These are phyloP conservation scores for Blechomonas ayalai DNA, from an alignment of 208 protist species.

Conservation along the genomic window DNA sequence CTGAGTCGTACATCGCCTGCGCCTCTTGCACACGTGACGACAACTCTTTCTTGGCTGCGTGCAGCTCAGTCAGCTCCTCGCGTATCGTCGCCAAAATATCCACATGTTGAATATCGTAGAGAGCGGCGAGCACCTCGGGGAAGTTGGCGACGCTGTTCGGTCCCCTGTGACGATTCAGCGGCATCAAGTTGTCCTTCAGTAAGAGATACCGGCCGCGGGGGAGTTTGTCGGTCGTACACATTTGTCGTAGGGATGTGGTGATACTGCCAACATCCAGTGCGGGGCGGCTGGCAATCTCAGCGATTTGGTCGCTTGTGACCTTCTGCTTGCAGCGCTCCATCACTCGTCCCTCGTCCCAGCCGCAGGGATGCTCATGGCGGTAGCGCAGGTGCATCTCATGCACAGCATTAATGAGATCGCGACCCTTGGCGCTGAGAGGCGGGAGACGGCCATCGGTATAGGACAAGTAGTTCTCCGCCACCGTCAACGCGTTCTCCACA, in stretches of 20 bases:
- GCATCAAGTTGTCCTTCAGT: conserved; percentile 47
- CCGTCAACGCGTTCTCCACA: conserved; percentile 49
- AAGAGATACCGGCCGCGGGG: conserved; percentile 55
- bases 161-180: conserved; percentile 39
- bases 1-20: conserved; percentile 31
- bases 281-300: conserved; percentile 28
- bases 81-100: conserved; percentile 48
- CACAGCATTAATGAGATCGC: conserved; percentile 16
- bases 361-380: conserved; percentile 52
- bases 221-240: conserved; percentile 31
- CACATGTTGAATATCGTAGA: conserved; percentile 69
- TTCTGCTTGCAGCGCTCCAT: conserved; percentile 59
- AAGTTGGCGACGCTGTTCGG: conserved; percentile 27
- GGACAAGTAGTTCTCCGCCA: conserved; percentile 60
- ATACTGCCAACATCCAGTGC: conserved; percentile 34
- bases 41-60: conserved; percentile 24
- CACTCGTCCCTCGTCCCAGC: conserved; percentile 59
- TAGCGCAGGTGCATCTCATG: conserved; percentile 39
- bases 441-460: conserved; percentile 66
- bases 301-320: conserved; percentile 32
- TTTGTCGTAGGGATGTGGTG: conserved; percentile 25
- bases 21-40: conserved; percentile 33
- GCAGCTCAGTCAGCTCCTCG: conserved; percentile 59
- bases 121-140: conserved; percentile 32
- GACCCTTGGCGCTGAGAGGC: conserved; percentile 31